phyloP scores from a whole-genome alignment of 306 rosid species.

The Betula pendula region DNA sequence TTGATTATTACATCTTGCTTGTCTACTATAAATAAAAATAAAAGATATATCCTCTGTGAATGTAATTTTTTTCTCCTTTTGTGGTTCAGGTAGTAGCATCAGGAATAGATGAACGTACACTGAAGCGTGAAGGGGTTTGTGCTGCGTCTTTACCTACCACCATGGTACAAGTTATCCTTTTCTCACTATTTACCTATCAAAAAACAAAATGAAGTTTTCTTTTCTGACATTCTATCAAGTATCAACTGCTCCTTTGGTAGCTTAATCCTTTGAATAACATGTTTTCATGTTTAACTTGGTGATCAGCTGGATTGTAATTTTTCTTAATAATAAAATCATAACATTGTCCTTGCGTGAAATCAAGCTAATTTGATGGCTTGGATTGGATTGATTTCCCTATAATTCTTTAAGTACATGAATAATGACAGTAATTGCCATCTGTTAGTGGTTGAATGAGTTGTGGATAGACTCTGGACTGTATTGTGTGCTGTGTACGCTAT shows the following conservation, averaged over 20 bases:
- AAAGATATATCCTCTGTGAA: not conserved
- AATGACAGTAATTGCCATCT: constrained; percentile 6
- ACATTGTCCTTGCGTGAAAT: not conserved
- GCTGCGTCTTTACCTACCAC: constrained; percentile 98
- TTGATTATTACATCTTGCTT: not conserved
- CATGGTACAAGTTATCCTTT: constrained; percentile 53
- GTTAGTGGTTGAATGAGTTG: constrained; percentile 21
- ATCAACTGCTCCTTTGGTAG: constrained; percentile 9
- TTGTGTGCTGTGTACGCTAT: not conserved
- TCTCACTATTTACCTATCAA: not conserved
- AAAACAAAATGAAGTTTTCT: not conserved
- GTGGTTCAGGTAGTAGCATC: constrained; percentile 83
- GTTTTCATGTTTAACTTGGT: constrained; percentile 15
- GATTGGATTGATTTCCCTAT: constrained; percentile 11
- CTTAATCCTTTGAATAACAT: constrained; percentile 1
- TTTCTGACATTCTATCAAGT: constrained; percentile 8
- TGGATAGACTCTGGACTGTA: constrained; percentile 3
- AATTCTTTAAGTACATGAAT: constrained; percentile 6
- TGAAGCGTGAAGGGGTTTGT: constrained; percentile 99
- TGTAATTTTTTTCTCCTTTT: constrained; percentile 22
- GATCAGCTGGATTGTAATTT: constrained; percentile 7
- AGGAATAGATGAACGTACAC: constrained; percentile 93
- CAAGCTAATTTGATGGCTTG: not conserved
- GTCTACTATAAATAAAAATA: constrained; percentile 6
- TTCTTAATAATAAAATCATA: not conserved